Evolutionary conservation across 78 protist species (phyloP), one percentile per base, ranked within the genome.

Genomic region (Cavenderia fasciculata): DNA sequence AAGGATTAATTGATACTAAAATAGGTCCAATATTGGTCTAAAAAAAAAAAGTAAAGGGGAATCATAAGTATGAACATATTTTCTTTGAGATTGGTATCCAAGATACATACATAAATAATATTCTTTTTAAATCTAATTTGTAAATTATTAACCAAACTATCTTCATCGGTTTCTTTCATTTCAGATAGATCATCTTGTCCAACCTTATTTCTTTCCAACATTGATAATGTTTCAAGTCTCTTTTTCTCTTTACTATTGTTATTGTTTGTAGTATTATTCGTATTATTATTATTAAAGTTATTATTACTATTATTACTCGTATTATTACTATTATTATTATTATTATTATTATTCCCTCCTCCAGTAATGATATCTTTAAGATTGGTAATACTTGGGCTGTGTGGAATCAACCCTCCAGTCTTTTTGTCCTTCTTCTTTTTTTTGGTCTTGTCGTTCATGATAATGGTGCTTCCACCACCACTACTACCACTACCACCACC

Each of bases 101-200:
- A 44, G 46, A 21, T n/a, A 62, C 87, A 25, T 77, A 77, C 87
- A 77, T 77, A 77, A 49, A 77, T 77, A 49, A 77, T 61, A 46
- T 63, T 57, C 71, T 77, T 77, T 63, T 77, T 77, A 63, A 27
- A 77, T 63, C 87, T 77, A 23, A 57, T 19, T 49, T 77, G 87
- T 33, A 77, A 21, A 33, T 31, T 62, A 63, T 77, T 77, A 7
- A 77, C 34, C 11, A 77, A 47, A 14, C 51, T 25, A 33, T 77
- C 87, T 19, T 77, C 87, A 33, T 77, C 87, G 3, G 47, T 44
- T 18, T 77, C 87, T 36, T 63, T 63, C 21, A 77, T 23, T 47
- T 77, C 87, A 21, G 87, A 59, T 34, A 47, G 40, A 63, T 77
- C 87, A 46, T 77, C 87, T 2, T 62, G 36, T 11, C 87, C 73